Conservation (phyloP, 2,329 filamentous ascomycete species). For the Scopulariopsis brevicaulis region DNA sequence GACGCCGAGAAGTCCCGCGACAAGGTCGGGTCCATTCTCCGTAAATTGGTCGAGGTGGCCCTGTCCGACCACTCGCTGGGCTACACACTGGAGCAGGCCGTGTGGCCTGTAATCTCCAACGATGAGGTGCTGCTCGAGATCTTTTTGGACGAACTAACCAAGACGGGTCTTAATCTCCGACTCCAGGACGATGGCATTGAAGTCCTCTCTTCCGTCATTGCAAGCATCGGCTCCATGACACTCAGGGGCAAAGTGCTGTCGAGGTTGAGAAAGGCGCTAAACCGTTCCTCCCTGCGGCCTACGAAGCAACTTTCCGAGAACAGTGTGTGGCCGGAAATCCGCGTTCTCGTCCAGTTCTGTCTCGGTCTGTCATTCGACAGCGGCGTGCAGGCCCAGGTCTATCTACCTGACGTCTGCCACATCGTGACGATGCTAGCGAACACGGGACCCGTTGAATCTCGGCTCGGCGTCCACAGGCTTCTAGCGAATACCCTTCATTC, state of each 20-base stretch:
- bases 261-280: constrained; percentile 54
- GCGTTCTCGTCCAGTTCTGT: constrained; percentile 54
- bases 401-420: constrained; percentile 58
- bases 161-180: constrained; percentile 46
- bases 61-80: constrained; percentile 47
- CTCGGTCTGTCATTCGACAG: constrained; percentile 57
- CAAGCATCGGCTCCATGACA: constrained; percentile 53
- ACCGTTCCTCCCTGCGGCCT: constrained; percentile 54
- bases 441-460: constrained; percentile 45
- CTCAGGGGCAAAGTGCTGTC: constrained; percentile 55
- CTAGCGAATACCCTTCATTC: constrained; percentile 58
- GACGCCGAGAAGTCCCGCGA: constrained; percentile 58
- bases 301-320: constrained; percentile 56
- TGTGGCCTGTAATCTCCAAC: constrained; percentile 53
- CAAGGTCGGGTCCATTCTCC: constrained; percentile 50
- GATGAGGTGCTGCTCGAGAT: constrained; percentile 57
- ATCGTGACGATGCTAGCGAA: constrained; percentile 61
- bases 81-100: constrained; percentile 50
- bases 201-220: constrained; percentile 49
- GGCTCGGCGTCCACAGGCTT: constrained; percentile 48
- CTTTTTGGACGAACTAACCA: constrained; percentile 55
- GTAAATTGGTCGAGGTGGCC: constrained; percentile 56
- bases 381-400: constrained; percentile 55
- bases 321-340: constrained; percentile 58
- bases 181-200: constrained; percentile 48